Conservation (phyloP, 139 green algal species). For the Micromonas commoda region DNA sequence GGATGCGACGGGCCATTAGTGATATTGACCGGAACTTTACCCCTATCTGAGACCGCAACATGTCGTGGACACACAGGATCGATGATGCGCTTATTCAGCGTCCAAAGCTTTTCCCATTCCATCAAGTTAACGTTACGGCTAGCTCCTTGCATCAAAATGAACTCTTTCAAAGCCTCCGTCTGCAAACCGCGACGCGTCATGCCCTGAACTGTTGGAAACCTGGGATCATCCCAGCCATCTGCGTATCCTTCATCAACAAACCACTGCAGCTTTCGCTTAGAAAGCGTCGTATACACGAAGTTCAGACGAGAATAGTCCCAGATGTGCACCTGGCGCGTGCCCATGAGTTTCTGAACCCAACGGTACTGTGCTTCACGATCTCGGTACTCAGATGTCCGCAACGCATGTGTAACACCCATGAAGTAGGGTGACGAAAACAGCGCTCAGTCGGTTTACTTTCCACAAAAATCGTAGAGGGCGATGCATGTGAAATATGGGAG, state of each 20-base stretch:
- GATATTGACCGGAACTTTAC: constrained; percentile 53
- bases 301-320: constrained; percentile 88
- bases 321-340: constrained; percentile 73
- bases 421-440: background rate
- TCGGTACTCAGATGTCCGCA: constrained; percentile 92
- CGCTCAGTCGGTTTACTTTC: background rate
- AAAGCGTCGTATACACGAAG: constrained; percentile 76
- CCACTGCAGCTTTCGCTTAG: constrained; percentile 95
- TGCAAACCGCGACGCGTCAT: constrained; percentile 71
- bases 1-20: constrained; percentile 49
- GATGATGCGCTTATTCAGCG: constrained; percentile 91
- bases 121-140: constrained; percentile 76
- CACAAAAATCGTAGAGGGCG: background rate
- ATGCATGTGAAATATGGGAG: background rate
- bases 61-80: constrained; percentile 69
- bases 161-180: constrained; percentile 65
- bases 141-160: constrained; percentile 92
- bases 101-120: constrained; percentile 99
- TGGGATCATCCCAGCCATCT: constrained; percentile 85
- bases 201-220: constrained; percentile 95
- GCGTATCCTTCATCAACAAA: constrained; percentile 75
- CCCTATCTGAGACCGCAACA: constrained; percentile 62
- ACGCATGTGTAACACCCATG: constrained; percentile 84
- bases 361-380: constrained; percentile 62
- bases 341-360: constrained; percentile 43